Evolutionary conservation across 2,329 filamentous ascomycete genomes (phyloP).

Genomic region (Helotiales sp.): DNA sequence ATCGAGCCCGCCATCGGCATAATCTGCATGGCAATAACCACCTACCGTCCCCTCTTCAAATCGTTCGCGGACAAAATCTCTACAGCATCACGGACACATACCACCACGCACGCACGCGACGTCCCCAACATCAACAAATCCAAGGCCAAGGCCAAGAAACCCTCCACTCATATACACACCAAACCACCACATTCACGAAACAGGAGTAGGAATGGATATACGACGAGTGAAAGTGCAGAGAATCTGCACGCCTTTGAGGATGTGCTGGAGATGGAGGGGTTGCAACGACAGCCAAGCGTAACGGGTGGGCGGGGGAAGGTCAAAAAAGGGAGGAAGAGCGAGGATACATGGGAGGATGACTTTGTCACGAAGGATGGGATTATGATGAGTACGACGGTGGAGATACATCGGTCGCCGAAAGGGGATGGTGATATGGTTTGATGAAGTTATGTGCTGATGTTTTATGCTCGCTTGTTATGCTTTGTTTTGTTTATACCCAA

Average conservation of each 20-base stretch:
- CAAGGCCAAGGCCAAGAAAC: neutral
- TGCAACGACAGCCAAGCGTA: neutral
- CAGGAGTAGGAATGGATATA: neutral
- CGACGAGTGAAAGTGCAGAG: neutral
- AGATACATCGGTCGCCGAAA: slow-evolving; percentile 8
- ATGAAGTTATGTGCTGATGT: neutral
- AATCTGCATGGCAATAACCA: slow-evolving; percentile 24
- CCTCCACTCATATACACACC: neutral
- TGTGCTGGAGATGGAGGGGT: slow-evolving; percentile 1
- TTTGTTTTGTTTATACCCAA: neutral
- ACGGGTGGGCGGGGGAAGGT: neutral
- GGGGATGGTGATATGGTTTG: neutral
- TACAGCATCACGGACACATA: neutral
- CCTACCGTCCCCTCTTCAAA: slow-evolving; percentile 30
- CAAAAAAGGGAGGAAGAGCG: neutral
- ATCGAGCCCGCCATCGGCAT: slow-evolving; percentile 32
- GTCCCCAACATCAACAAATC: neutral
- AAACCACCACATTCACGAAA: neutral
- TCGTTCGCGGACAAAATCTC: slow-evolving; percentile 2
- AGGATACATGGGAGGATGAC: neutral
- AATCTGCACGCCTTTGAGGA: neutral
- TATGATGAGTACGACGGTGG: slow-evolving; percentile 13
- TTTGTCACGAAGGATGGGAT: slow-evolving; percentile 14
- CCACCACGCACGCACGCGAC: neutral
- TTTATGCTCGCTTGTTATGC: neutral